Percentiles rank a stretch among this genome's conserved stretches.
phyloP scores from a whole-genome alignment of 2,329 filamentous ascomycete genomes.

The Colletotrichum lupini region DNA sequence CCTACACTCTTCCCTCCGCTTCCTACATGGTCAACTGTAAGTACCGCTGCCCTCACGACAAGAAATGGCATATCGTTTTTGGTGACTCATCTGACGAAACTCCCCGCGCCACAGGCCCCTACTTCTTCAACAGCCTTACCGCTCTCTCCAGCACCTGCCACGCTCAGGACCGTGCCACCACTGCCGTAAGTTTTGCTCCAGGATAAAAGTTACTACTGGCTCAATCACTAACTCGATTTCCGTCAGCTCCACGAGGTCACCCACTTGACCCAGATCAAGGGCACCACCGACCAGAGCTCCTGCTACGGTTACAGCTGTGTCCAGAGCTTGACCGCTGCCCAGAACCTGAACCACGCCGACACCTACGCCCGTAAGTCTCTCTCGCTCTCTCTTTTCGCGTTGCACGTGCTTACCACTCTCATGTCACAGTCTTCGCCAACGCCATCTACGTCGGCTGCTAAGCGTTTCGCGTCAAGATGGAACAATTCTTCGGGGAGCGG shows the following conservation, averaged over 20 bases:
- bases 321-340: conserved; percentile 53
- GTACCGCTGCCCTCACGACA: neutral
- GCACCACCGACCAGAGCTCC: conserved; percentile 65
- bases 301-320: conserved; percentile 68
- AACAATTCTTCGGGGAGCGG: neutral
- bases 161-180: conserved; percentile 73
- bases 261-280: conserved; percentile 67
- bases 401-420: conserved; percentile 42
- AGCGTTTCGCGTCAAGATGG: conserved; percentile 13
- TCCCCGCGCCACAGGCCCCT: conserved; percentile 42
- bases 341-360: conserved; percentile 74
- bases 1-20: conserved; percentile 52
- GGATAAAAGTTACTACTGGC: too few relatives aligned
- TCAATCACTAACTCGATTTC: neutral
- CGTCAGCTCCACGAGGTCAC: conserved; percentile 69
- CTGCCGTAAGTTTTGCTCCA: conserved; percentile 53
- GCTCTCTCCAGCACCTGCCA: conserved; percentile 65
- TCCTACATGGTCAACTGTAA: conserved; percentile 71
- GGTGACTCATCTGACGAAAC: neutral
- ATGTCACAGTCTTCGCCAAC: neutral
- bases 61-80: neutral
- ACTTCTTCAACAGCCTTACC: conserved; percentile 67
- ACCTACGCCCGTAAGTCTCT: conserved; percentile 49
- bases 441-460: conserved; percentile 54
- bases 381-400: too few relatives aligned